These are phyloP conservation scores for Gynostemma pentaphyllum DNA, from an alignment of 306 rosid genomes.

Conservation along the genomic window DNA sequence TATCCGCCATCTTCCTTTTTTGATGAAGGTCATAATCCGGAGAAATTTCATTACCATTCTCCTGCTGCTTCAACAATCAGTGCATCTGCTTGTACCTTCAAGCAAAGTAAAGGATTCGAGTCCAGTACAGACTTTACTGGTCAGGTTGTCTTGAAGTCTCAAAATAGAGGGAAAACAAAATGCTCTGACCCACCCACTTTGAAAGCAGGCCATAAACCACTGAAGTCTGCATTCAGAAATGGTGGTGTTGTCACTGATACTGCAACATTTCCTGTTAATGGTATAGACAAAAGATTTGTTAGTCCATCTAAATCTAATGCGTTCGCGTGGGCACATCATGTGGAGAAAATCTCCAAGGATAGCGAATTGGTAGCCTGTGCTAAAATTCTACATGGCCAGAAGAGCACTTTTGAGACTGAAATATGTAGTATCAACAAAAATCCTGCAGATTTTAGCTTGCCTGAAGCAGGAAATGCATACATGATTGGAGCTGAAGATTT, in stretches of 20 bases:
- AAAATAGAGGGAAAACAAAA: slow-evolving; percentile 42
- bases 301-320: slow-evolving; percentile 18
- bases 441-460: slow-evolving; percentile 83
- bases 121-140: slow-evolving; percentile 24
- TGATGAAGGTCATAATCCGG: slow-evolving; percentile 29
- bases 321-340: slow-evolving; percentile 18
- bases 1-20: slow-evolving; percentile 31
- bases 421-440: slow-evolving; percentile 57
- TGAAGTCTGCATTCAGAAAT: slow-evolving; percentile 9
- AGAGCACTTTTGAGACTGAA: slow-evolving; percentile 22
- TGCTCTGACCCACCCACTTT: slow-evolving; percentile 28
- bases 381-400: slow-evolving; percentile 27
- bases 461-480: slow-evolving; percentile 50
- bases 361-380: slow-evolving; percentile 23
- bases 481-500: slow-evolving; percentile 89
- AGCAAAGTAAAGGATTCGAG: slow-evolving; percentile 23
- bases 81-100: slow-evolving; percentile 46
- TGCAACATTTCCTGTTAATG: slow-evolving; percentile 18
- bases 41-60: slow-evolving; percentile 41
- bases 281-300: slow-evolving; percentile 15
- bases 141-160: slow-evolving; percentile 37
- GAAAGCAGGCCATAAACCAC: slow-evolving; percentile 24
- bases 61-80: slow-evolving; percentile 30
- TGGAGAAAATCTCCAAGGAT: slow-evolving; percentile 25
- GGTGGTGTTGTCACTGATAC: slow-evolving; percentile 9